Conservation (phyloP, 2,329 filamentous ascomycete genomes). For the Neophaeococcomyces aloes region DNA sequence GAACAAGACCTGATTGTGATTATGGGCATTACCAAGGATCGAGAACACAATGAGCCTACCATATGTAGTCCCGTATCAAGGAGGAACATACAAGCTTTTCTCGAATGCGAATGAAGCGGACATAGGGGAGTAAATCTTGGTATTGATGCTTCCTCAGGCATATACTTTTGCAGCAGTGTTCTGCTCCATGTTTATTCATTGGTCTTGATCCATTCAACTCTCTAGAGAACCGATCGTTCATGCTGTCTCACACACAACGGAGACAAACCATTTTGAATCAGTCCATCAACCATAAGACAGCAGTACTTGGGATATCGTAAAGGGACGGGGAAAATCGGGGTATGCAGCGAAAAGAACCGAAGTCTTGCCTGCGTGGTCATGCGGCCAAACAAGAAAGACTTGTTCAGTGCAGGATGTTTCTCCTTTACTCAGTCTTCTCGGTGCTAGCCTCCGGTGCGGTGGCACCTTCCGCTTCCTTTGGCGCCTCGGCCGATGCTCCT, state of each 20-base stretch:
- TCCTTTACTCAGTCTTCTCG: constrained; percentile 21
- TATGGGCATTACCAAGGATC: no score
- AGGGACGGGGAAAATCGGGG: constrained; percentile 5
- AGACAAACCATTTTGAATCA: constrained; percentile 1
- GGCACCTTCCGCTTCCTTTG: constrained; percentile 18
- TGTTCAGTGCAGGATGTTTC: constrained; percentile 1
- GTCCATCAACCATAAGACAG: neutral
- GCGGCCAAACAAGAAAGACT: neutral
- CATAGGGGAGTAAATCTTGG: no score
- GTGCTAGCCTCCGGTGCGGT: constrained; percentile 14
- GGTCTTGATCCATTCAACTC: no score
- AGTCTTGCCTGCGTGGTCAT: constrained; percentile 1
- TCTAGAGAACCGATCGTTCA: no score
- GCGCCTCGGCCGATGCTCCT: constrained; percentile 20
- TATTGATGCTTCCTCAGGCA: no score
- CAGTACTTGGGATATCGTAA: constrained; percentile 6
- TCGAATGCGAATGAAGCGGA: no score
- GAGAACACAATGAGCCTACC: no score
- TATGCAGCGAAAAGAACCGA: constrained; percentile 7
- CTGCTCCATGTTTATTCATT: no score
- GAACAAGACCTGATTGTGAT: no score
- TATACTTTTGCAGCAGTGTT: no score
- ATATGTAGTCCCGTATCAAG: no score
- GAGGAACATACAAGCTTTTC: no score
- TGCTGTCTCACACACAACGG: neutral